Conservation (phyloP, 768 basidiomycete genomes). For the Leccinum olivaceopallidum region DNA sequence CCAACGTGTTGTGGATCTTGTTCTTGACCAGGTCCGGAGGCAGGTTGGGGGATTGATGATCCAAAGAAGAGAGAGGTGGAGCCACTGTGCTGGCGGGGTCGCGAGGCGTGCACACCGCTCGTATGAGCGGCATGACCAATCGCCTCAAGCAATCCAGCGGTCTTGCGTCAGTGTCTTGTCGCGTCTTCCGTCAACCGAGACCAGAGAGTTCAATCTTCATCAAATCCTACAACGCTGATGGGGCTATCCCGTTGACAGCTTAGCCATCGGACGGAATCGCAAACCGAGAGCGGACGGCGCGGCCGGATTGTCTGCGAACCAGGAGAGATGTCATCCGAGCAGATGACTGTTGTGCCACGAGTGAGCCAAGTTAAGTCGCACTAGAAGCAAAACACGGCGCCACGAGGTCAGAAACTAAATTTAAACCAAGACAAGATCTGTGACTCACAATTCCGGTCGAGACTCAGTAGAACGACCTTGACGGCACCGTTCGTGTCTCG, state of each 20-base stretch:
- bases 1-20: too few relatives aligned
- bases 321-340: too few relatives aligned
- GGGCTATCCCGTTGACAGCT: conserved; percentile 19
- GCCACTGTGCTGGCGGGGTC: too few relatives aligned
- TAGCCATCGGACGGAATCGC: conserved; percentile 17
- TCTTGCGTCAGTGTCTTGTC: conserved; percentile 9
- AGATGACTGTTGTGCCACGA: conserved; percentile 52
- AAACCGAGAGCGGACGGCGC: too few relatives aligned
- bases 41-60: too few relatives aligned
- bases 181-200: conserved; percentile 49
- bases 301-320: too few relatives aligned
- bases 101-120: too few relatives aligned
- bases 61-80: too few relatives aligned
- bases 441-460: conserved; percentile 87
- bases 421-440: conserved; percentile 15
- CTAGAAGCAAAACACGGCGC: conserved; percentile 39
- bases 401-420: conserved; percentile 10
- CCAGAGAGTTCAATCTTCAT: conserved; percentile 55
- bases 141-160: too few relatives aligned
- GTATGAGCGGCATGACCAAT: too few relatives aligned
- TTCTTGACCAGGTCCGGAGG: too few relatives aligned
- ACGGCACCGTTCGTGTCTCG: conserved; percentile 49
- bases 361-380: conserved; percentile 82
- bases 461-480: conserved; percentile 86
- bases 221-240: conserved; percentile 34